A percentile compares a stretch with the other conserved stretches of the same genome.
Evolutionary conservation across 164 flowering plant genomes (phyloP).

Genomic region (Annona cherimola): DNA sequence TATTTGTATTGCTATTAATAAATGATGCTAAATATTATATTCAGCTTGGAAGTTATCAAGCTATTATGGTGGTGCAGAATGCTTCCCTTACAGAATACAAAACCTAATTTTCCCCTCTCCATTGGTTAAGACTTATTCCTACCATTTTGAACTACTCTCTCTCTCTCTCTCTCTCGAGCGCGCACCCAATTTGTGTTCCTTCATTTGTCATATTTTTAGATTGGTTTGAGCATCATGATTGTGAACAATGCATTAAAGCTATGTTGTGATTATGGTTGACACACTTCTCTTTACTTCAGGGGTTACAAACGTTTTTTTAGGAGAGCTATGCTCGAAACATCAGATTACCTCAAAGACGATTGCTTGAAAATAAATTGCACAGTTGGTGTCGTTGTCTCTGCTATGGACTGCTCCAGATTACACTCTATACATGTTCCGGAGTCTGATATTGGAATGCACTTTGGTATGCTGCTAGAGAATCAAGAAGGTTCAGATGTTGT

Average conservation of each 20-base stretch:
- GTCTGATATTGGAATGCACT: constrained; percentile 68
- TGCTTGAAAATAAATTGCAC: constrained; percentile 71
- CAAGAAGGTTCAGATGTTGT: constrained; percentile 73
- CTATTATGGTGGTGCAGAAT: no score
- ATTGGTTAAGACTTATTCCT: no score
- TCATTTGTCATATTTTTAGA: neutral
- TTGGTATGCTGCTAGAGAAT: constrained; percentile 72
- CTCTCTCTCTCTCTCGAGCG: no score
- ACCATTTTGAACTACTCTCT: no score
- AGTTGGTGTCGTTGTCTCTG: constrained; percentile 83
- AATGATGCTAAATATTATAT: no score
- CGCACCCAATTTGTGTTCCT: no score
- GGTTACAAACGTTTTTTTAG: constrained; percentile 90
- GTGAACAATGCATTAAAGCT: neutral
- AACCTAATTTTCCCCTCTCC: no score
- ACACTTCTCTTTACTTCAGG: constrained; percentile 35
- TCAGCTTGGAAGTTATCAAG: no score
- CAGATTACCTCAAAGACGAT: constrained; percentile 85
- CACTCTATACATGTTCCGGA: constrained; percentile 61
- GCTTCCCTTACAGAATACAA: no score
- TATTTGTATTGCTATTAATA: no score
- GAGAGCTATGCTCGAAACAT: constrained; percentile 68
- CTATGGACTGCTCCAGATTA: constrained; percentile 46
- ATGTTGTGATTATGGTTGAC: neutral
- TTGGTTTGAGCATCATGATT: neutral